phyloP scores from a whole-genome alignment of 306 rosid species.

The Quercus parvula region DNA sequence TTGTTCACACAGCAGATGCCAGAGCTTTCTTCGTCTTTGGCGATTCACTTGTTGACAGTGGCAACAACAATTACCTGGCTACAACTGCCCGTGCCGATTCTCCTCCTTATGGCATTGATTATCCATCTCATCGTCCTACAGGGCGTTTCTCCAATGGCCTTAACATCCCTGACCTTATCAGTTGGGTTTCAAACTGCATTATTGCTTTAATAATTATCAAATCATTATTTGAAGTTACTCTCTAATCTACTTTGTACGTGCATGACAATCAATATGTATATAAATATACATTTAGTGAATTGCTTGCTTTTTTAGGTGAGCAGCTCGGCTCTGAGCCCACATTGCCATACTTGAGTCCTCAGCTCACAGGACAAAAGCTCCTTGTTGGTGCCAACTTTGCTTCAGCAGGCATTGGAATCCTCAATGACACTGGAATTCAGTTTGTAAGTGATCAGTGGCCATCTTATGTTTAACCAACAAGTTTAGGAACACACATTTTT shows the following conservation, averaged over 20 bases:
- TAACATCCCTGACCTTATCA: slow-evolving; percentile 62
- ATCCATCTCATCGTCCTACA: slow-evolving; percentile 48
- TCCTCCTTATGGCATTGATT: slow-evolving; percentile 70
- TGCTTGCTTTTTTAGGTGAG: slow-evolving; percentile 39
- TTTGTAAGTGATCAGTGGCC: slow-evolving; percentile 44
- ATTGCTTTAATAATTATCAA: background rate
- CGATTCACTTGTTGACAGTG: slow-evolving; percentile 65
- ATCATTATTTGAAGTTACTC: background rate
- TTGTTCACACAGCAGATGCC: slow-evolving; percentile 21
- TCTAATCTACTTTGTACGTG: background rate
- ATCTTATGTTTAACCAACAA: no score
- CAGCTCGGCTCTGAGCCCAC: slow-evolving; percentile 42
- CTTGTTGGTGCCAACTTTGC: slow-evolving; percentile 78
- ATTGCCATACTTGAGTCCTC: slow-evolving; percentile 73
- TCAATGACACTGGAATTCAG: slow-evolving; percentile 75
- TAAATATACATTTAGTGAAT: background rate
- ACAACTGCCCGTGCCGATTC: slow-evolving; percentile 68
- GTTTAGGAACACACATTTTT: background rate
- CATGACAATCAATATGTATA: background rate
- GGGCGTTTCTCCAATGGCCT: slow-evolving; percentile 72
- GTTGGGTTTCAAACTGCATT: slow-evolving; percentile 16
- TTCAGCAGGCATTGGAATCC: slow-evolving; percentile 77
- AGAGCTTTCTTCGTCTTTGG: slow-evolving; percentile 69
- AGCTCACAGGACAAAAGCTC: slow-evolving; percentile 50
- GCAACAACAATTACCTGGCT: slow-evolving; percentile 58